Conservation (phyloP, 306 rosid genomes). For the Begonia fuchsioides region DNA sequence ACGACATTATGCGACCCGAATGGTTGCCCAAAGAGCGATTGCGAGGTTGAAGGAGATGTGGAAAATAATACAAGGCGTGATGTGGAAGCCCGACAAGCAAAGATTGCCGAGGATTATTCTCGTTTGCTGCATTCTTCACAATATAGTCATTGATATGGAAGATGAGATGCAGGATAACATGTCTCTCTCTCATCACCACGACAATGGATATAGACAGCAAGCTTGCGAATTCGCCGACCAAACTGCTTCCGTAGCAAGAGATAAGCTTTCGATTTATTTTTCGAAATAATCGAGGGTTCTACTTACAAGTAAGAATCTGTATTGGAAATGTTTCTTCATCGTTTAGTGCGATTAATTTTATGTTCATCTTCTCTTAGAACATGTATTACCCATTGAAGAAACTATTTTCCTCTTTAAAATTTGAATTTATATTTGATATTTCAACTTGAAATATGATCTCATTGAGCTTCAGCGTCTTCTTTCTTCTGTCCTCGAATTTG, state of each 20-base stretch:
- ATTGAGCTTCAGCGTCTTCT: too few relatives aligned
- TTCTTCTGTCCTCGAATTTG: too few relatives aligned
- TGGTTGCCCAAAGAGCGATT: constrained; percentile 69
- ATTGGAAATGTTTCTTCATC: too few relatives aligned
- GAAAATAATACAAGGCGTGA: constrained; percentile 67
- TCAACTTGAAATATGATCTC: too few relatives aligned
- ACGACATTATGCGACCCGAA: constrained; percentile 40
- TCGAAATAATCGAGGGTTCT: constrained; percentile 8
- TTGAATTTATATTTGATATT: too few relatives aligned
- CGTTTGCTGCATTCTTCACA: constrained; percentile 80
- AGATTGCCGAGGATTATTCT: constrained; percentile 66
- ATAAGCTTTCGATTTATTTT: constrained; percentile 43
- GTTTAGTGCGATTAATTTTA: not conserved
- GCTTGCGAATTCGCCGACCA: constrained; percentile 36
- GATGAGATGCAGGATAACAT: constrained; percentile 39
- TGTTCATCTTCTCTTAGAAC: too few relatives aligned
- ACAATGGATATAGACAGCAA: constrained; percentile 48
- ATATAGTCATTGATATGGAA: constrained; percentile 64
- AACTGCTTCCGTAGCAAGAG: constrained; percentile 31
- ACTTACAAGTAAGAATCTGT: not conserved
- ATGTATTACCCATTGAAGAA: too few relatives aligned
- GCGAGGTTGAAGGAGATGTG: constrained; percentile 66
- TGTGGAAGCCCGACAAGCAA: constrained; percentile 84
- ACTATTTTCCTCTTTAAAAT: too few relatives aligned
- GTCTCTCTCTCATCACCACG: constrained; percentile 46